Conservation (phyloP, 225 moss, liverwort and hornwort genomes). For the Bryoerythrophyllum caledonicum region DNA sequence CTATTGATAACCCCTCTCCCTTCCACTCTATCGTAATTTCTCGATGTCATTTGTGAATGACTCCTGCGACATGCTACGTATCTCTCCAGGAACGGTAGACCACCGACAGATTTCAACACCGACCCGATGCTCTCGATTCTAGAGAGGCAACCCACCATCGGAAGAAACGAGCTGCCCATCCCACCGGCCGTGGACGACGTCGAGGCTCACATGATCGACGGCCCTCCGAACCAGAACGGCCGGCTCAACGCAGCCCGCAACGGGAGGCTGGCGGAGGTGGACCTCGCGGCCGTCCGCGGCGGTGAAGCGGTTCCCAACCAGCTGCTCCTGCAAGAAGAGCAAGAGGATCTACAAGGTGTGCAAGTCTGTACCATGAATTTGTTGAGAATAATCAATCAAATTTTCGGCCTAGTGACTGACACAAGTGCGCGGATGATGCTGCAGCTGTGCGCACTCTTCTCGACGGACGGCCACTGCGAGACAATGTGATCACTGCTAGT, state of each 20-base stretch:
- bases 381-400: too few species aligned
- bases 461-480: fast-evolving
- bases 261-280: background rate
- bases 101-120: background rate
- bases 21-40: background rate
- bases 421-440: background rate
- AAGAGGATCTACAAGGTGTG: constrained; percentile 9
- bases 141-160: fast-evolving
- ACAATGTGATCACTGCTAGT: background rate
- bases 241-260: background rate
- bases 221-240: too few species aligned
- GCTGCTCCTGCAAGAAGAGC: constrained; percentile 6
- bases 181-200: background rate
- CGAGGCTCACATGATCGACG: too few species aligned
- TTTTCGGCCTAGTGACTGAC: too few species aligned
- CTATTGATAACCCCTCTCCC: background rate
- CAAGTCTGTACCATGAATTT: too few species aligned
- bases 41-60: background rate
- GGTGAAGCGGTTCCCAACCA: background rate
- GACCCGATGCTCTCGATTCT: background rate
- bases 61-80: background rate
- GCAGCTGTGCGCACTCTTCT: constrained; percentile 6
- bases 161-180: background rate
- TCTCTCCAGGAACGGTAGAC: background rate
- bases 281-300: background rate